phyloP scores from a whole-genome alignment of 2,329 filamentous ascomycete genomes.

The Aphanocladium album region DNA sequence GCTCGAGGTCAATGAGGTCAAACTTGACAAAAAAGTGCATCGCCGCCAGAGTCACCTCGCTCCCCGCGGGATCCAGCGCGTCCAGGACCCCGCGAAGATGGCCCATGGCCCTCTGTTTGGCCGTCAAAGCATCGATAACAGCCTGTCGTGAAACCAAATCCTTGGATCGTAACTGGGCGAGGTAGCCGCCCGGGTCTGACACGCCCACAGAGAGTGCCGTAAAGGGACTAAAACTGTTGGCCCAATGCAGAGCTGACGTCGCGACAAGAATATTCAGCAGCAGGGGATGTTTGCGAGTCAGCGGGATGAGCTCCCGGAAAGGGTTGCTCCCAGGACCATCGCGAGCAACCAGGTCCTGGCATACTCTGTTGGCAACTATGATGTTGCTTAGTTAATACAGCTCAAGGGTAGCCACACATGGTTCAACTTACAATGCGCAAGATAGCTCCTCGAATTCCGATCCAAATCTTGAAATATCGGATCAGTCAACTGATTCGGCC shows the following conservation, averaged over 20 bases:
- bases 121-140: conserved; percentile 42
- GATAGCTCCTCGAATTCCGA: conserved; percentile 39
- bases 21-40: conserved; percentile 49
- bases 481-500: conserved; percentile 36
- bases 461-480: conserved; percentile 52
- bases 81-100: conserved; percentile 37
- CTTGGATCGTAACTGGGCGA: conserved; percentile 32
- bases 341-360: conserved; percentile 48
- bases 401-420: not conserved
- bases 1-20: conserved; percentile 44
- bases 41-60: conserved; percentile 42
- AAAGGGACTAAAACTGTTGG: conserved; percentile 36
- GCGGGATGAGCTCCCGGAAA: conserved; percentile 43
- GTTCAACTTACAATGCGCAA: conserved; percentile 43
- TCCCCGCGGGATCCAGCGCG: conserved; percentile 34
- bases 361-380: conserved; percentile 43
- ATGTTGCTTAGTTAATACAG: conserved; percentile 21
- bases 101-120: conserved; percentile 43
- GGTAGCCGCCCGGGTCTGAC: conserved; percentile 31
- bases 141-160: conserved; percentile 34
- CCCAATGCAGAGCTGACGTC: conserved; percentile 45
- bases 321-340: conserved; percentile 42
- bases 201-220: conserved; percentile 27
- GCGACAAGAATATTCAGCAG: conserved; percentile 45
- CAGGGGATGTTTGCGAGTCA: conserved; percentile 40